Evolutionary conservation across 192 early-diverging fungal genomes (phyloP).

Genomic region (Mortierella claussenii): DNA sequence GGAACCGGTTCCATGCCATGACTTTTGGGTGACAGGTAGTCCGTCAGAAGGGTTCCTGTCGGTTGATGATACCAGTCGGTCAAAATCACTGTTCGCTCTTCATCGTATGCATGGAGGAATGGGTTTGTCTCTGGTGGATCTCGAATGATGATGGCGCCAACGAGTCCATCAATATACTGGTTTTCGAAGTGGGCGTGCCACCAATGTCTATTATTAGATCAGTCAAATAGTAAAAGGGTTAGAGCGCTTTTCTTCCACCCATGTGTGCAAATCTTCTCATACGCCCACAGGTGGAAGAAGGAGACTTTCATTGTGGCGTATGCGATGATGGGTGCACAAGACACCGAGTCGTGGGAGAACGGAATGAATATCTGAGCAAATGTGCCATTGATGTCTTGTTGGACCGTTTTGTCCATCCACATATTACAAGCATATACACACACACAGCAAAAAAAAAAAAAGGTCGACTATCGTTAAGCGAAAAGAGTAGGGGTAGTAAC

Average conservation of each 20-base stretch:
- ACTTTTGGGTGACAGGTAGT: slow-evolving; percentile 18
- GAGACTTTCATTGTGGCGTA: no score
- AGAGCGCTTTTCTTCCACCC: not conserved
- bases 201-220: slow-evolving; percentile 48
- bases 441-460: not conserved
- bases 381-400: no score
- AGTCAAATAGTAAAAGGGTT: not conserved
- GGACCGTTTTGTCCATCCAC: no score
- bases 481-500: no score
- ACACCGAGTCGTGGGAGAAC: no score
- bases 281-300: not conserved
- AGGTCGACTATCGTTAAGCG: no score
- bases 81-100: slow-evolving; percentile 48
- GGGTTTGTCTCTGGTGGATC: slow-evolving; percentile 50
- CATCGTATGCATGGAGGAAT: slow-evolving; percentile 52
- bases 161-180: slow-evolving; percentile 56
- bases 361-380: no score
- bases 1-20: slow-evolving; percentile 39
- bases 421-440: no score
- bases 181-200: slow-evolving; percentile 58
- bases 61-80: slow-evolving; percentile 59
- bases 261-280: not conserved
- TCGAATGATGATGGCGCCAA: slow-evolving; percentile 52
- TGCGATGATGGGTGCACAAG: no score
- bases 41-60: slow-evolving; percentile 12